Evolutionary conservation across 164 flowering plant species (phyloP).

Genomic region (Nelumbo lutea): DNA sequence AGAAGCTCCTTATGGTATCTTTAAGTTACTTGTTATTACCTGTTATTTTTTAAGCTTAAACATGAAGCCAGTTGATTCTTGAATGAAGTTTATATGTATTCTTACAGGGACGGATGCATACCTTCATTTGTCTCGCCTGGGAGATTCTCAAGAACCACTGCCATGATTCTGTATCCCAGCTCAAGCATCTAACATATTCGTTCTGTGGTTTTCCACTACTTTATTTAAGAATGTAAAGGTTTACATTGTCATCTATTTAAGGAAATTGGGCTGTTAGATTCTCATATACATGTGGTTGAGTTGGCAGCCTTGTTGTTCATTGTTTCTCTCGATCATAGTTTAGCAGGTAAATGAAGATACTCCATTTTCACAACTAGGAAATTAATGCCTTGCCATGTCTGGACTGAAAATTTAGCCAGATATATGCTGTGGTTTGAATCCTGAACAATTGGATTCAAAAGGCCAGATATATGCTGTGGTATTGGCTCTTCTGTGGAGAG

Average conservation of each 20-base stretch:
- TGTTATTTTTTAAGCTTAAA: too few species aligned
- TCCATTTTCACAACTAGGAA: background rate
- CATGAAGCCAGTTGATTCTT: too few species aligned
- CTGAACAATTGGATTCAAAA: too few species aligned
- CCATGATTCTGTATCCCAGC: conserved; percentile 30
- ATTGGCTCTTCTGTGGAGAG: too few species aligned
- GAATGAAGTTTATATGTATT: background rate
- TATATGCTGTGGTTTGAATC: too few species aligned
- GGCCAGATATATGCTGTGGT: too few species aligned
- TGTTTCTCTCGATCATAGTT: background rate
- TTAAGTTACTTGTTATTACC: too few species aligned
- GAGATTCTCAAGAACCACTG: conserved; percentile 89
- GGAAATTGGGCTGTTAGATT: background rate
- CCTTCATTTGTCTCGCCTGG: conserved; percentile 89
- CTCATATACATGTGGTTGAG: background rate
- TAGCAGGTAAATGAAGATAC: background rate
- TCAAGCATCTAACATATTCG: background rate
- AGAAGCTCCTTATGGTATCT: too few species aligned
- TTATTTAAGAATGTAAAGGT: background rate
- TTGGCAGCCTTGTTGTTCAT: background rate
- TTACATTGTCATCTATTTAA: background rate
- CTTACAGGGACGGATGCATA: conserved; percentile 93
- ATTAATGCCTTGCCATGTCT: background rate
- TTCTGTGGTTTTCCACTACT: background rate
- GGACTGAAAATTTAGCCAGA: too few species aligned